A percentile compares a stretch with the other conserved stretches of the same genome.
phyloP scores from a whole-genome alignment of 495 filamentous ascomycete species.

The Polyplosphaeria fusca region DNA sequence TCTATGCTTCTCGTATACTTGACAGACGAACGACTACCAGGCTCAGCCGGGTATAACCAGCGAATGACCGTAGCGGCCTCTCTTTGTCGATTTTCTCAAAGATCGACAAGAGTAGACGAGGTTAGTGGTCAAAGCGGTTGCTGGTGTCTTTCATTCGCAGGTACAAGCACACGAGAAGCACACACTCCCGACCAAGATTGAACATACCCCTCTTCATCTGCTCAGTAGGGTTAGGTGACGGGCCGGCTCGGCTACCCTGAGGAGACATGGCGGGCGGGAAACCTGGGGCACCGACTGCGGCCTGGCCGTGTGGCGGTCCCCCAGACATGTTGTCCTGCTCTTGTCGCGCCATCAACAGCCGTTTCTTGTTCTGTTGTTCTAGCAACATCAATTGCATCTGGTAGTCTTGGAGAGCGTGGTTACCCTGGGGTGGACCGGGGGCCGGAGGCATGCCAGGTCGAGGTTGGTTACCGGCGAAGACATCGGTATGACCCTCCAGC shows the following conservation, averaged over 20 bases:
- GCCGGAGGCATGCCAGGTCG: constrained; percentile 41
- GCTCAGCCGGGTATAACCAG: no score
- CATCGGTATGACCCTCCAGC: constrained; percentile 19
- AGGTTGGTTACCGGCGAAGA: constrained; percentile 57
- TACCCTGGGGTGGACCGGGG: constrained; percentile 59
- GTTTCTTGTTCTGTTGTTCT: constrained; percentile 97
- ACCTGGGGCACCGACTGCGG: constrained; percentile 55
- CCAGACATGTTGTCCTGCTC: constrained; percentile 73
- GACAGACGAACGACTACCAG: no score
- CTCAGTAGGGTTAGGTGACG: constrained; percentile 85
- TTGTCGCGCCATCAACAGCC: constrained; percentile 93
- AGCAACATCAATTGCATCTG: constrained; percentile 99
- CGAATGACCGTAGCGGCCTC: no score
- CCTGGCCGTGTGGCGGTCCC: constrained; percentile 24
- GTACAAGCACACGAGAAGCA: no score
- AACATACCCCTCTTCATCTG: constrained; percentile 88
- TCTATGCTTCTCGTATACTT: no score
- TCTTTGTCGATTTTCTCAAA: no score
- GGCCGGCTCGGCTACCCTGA: constrained; percentile 71
- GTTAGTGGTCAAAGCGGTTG: no score
- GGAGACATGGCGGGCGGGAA: constrained; percentile 73
- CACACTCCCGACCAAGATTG: no score
- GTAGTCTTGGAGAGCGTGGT: constrained; percentile 95
- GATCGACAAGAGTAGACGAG: no score
- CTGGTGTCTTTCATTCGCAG: no score